Evolutionary conservation across 345 rosid species (phyloP), one percentile per base, ranked within the genome.

Genomic region (Physaria fendleri): DNA sequence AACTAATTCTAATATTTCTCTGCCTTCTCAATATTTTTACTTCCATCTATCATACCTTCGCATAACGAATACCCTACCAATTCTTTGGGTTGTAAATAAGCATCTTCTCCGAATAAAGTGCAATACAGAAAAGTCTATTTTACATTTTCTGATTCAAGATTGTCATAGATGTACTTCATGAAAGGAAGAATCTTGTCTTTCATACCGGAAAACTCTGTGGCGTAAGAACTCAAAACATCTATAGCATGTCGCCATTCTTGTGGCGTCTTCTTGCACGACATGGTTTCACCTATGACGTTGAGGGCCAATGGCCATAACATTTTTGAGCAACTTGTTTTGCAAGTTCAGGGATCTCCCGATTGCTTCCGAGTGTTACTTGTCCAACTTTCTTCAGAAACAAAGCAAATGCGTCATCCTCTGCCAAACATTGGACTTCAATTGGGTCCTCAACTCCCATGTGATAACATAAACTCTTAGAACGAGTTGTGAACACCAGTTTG

Each of bases 291-390:
- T 35, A 74, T 45, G 3, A 74, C 69, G 2, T 56, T 42, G 10
- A 81, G 60, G 0, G 82, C 82, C 29, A 78, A 40, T 0, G 85
- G 82, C 77, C 74, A 6, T 35, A n/a, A 12, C 85, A 81, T 43
- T 59, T 72, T 22, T 5, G 15, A 3, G 60, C 66, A 45, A 76
- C 58, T 30, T 12, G 34, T 11, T 0, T 8, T 1, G 79, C 81
- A 2, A 77, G 44, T 0, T 66, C 25, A 0, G 59, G 60, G 8
- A 78, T 66, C 2, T 1, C 10, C 16, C 71, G 72, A 32, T 65
- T 10, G 1, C 62, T 55, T 23, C 20, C 16, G 0, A 65, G 1
- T 6, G 46, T 53, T 1, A 0, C 8, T 5, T 55, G 0, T n/a
- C 70, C 72, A 22, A 67, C 51, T 0, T 40, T 42, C 29, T 39